Base-by-base conservation (phyloP, 2,329 filamentous ascomycete species). In the Calycina herbarum region DNA sequence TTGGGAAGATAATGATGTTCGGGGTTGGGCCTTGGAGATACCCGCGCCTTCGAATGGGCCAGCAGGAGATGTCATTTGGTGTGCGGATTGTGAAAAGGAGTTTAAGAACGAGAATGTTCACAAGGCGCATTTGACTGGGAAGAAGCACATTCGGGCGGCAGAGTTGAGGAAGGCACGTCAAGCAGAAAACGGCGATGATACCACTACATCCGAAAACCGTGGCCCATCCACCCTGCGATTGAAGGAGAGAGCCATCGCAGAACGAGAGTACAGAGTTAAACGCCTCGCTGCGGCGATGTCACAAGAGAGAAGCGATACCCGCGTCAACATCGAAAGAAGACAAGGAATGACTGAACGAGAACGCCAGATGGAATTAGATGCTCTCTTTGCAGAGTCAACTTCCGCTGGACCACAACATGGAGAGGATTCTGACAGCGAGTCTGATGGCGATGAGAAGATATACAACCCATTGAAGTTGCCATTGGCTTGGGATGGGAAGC, bases 311-410 rank as follows among this genome's bases (percentile, higher is more conserved):
- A 86, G 90, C 77, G 94, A 97, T 74, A 98, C 95, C 0, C 87
- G 91, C 59, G 90, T 95, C 73, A 98, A 99, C 74, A 93, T 98
- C 11, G 96, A 99, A 83, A 91, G 95, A 61, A 95, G 93, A 78
- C 93, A 96, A 77, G 94, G 94, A 70, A 97, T 99, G 93, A 99
- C 95, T 2, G 94, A 98, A 76, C 89, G 93, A 38, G 95, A 99
- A 78, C 90, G 95, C 15, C 91, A 96, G 74, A 92, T 96, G 78
- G 96, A 99, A 77, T 85, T 97, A 13, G 94, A 97, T 63, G 93
- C 94, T 57, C 81, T 97, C 15, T 92, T 94, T 77, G 84, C 85
- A 0, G 87, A 90, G 71, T 80, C 83, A 4, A 74, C 75, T 13
- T 68, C 73, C 61, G 76, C 75, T 69, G 76, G 77, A 66, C 70